A percentile compares a stretch with the other conserved stretches of the same genome.
These are phyloP conservation scores for Yamadazyma philogaea DNA, from an alignment of 805 yeast genomes.

Conservation along the genomic window DNA sequence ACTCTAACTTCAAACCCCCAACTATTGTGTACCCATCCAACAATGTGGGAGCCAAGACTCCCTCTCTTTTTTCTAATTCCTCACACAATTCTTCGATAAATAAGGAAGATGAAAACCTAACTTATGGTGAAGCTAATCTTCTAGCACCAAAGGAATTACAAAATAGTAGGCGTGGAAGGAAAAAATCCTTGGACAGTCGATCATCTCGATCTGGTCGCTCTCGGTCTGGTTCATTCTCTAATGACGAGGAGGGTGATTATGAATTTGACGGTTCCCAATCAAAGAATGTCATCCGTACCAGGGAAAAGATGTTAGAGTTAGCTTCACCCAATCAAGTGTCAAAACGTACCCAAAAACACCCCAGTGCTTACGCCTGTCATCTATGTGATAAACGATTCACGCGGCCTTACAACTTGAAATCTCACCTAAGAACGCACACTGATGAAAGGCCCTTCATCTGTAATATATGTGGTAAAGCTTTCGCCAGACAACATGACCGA, in stretches of 20 bases:
- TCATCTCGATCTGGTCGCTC: slow-evolving; percentile 23
- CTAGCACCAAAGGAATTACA: slow-evolving; percentile 35
- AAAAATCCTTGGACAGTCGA: slow-evolving; percentile 25
- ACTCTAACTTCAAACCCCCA: slow-evolving; percentile 10
- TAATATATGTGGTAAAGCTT: slow-evolving; percentile 72
- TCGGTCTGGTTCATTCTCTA: slow-evolving; percentile 5
- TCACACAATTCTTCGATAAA: slow-evolving; percentile 19
- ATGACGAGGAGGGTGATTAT: slow-evolving; percentile 17
- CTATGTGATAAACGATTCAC: slow-evolving; percentile 86
- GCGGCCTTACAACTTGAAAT: slow-evolving; percentile 86
- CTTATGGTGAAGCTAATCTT: slow-evolving; percentile 11
- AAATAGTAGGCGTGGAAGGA: slow-evolving; percentile 30
- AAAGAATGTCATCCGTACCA: slow-evolving; percentile 22
- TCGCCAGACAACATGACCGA: slow-evolving; percentile 48
- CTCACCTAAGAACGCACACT: slow-evolving; percentile 88
- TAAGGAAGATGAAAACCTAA: slow-evolving; percentile 1
- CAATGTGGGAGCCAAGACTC: slow-evolving; percentile 33
- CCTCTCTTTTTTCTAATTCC: slow-evolving; percentile 56
- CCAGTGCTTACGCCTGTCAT: slow-evolving; percentile 73
- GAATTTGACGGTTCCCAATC: slow-evolving; percentile 10
- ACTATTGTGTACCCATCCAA: slow-evolving; percentile 14
- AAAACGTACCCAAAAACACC: slow-evolving; percentile 64
- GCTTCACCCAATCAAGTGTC: slow-evolving; percentile 56
- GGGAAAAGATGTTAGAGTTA: slow-evolving; percentile 63
- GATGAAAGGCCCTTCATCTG: slow-evolving; percentile 79